phyloP scores from a whole-genome alignment of 176 grass and related monocot species.

The Thinopyrum elongatum region DNA sequence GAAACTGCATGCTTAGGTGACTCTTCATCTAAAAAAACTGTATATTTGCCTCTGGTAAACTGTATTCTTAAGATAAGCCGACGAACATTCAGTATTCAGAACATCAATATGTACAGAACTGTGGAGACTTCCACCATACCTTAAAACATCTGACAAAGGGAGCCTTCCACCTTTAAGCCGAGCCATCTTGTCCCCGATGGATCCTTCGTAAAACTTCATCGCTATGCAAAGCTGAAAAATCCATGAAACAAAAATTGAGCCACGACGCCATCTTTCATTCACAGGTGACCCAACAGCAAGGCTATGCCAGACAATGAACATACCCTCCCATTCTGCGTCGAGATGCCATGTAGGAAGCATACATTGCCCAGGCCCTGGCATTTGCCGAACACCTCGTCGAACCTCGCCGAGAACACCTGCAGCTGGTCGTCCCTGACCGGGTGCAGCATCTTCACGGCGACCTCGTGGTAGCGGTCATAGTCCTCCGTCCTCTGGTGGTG shows the following conservation, averaged over 20 bases:
- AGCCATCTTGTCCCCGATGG: constrained; percentile 89
- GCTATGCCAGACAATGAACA: background rate
- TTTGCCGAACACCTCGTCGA: constrained; percentile 83
- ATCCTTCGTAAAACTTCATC: constrained; percentile 98
- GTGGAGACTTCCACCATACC: constrained; percentile 30
- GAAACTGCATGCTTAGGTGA: background rate
- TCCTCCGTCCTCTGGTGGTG: constrained; percentile 65
- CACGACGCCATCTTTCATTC: background rate
- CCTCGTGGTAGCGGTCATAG: constrained; percentile 75
- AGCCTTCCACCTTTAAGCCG: constrained; percentile 82
- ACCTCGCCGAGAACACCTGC: constrained; percentile 61
- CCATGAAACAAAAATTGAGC: constrained; percentile 24
- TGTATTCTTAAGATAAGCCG: background rate
- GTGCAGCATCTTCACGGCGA: constrained; percentile 90
- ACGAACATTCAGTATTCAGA: background rate
- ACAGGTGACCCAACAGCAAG: background rate
- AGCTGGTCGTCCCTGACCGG: constrained; percentile 91
- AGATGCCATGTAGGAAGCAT: constrained; percentile 82
- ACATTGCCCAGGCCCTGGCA: constrained; percentile 61
- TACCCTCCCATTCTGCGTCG: constrained; percentile 83
- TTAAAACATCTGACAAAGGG: constrained; percentile 81
- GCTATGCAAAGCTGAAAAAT: constrained; percentile 83
- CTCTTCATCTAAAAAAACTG: background rate
- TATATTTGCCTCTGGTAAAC: background rate
- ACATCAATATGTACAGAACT: background rate